Conservation (phyloP, 106 monocot species). For the Dioscorea alata region DNA sequence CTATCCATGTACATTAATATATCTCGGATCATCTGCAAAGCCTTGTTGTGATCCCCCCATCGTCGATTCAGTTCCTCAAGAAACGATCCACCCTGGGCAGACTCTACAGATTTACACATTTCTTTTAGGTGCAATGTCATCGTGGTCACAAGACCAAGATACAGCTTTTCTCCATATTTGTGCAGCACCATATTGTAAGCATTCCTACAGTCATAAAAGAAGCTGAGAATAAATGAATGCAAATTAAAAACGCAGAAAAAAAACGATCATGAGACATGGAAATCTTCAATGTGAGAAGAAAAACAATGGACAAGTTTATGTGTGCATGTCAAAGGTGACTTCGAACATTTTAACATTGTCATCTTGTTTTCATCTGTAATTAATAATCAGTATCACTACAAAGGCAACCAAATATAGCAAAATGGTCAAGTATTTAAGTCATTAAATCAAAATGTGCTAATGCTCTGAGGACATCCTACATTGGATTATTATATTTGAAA, state of each 20-base stretch:
- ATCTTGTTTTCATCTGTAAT: no score
- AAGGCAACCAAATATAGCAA: no score
- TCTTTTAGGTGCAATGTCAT: constrained; percentile 81
- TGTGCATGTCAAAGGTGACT: no score
- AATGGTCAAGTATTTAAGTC: no score
- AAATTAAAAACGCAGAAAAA: background rate
- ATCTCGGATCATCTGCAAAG: constrained; percentile 95
- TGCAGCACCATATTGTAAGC: constrained; percentile 98
- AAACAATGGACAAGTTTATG: no score
- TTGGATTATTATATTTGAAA: no score
- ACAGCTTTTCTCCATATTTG: constrained; percentile 86
- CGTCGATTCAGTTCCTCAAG: constrained; percentile 77
- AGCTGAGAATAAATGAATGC: background rate
- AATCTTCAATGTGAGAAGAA: no score
- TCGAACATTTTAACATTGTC: no score
- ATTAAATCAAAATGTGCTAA: no score
- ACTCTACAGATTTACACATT: constrained; percentile 70
- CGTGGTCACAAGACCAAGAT: constrained; percentile 63
- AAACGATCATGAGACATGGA: background rate
- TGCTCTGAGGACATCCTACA: no score
- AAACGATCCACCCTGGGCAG: constrained; percentile 76
- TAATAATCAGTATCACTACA: no score
- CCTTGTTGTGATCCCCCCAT: constrained; percentile 94
- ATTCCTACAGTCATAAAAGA: constrained; percentile 43
- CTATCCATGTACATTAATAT: constrained; percentile 99